Evolutionary conservation across 331 rosid genomes (phyloP), one percentile per base, ranked within the genome.

Genomic region (Rhamnella rubrinervis): DNA sequence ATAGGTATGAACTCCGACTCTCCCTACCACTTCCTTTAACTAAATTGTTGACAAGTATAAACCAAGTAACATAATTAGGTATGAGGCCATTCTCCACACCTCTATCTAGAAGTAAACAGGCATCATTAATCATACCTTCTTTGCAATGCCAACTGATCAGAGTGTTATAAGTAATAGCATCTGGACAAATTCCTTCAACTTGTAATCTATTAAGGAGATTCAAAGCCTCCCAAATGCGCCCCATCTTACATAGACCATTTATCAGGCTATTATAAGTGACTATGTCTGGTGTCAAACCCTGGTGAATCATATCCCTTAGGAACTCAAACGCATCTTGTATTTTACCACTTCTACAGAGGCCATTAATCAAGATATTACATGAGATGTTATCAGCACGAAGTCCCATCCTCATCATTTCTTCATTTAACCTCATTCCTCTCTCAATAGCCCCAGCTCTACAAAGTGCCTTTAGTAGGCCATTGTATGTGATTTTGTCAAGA

Each of bases 251-350:
- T n/a, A 90, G 85, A 71, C 98, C 97, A 62, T 90, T 90, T 57
- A 93, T 84, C 53, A 93, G 76, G 82, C 86, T 81, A 69, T 93
- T 93, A 66, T 93, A 93, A 76, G 97, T 88, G 76, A 93, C 95
- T 74, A 88, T 79, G 67, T 93, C 96, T 1, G 97, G 96, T 9
- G 70, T 76, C 69, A 87, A 67, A 66, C 96, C 96, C 28, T 79
- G 87, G 67, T 74, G 81, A 85, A 90, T 79, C 89, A 84, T 86
- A 59, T 88, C 89, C 77, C 77, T 85, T 52, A 90, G 90, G 82
- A 90, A 86, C 65, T 82, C 87, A 19, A 87, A 78, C 31, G 98
- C 96, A 7, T 85, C 84, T 26, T 85, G 61, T 73, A 90, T 88
- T 77, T 81, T 85, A 63, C 96, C 91, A 77, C 52, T 63, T 80